Evolutionary conservation across 2,329 filamentous ascomycete genomes (phyloP), one percentile per base, ranked within the genome.

Genomic region (Alternaria gaisen): DNA sequence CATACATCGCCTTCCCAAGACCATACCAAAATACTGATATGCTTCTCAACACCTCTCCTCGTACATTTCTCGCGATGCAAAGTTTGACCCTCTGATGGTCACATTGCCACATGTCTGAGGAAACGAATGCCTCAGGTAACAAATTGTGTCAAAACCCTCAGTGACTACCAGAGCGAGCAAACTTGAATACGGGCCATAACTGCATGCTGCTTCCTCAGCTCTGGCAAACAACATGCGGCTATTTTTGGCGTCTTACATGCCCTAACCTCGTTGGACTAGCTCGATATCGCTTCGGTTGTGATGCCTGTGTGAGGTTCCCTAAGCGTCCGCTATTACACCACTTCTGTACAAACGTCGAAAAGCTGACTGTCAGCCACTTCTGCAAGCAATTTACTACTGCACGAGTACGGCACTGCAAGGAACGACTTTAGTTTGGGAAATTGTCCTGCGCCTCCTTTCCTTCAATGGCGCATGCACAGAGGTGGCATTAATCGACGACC

Each of bases 201-300:
- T 32, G 52, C 53, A 28, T 38, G 42, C 34, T 52, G 58, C 36
- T 55, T 57, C 43, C 57, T 58, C 60, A 60, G 53, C 63, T 61
- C 60, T 22, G 50, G 32, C 43, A 58, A 26, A 48, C 42, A 42
- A 44, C 32, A 34, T 30, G 16, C n/a, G 56, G 48, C 67, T 67
- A 69, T 68, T 68, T 61, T 62, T 66, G 47, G 65, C 18, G 22
- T 30, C 62, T 67, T 58, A 67, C 61, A 48, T 44, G 51, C 48
- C 57, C 20, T 28, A 46, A 56, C 32, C 20, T 14, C 18, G 9
- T 53, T 59, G 42, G 50, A 38, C 48, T 48, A 44, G 43, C 40
- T 26, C 20, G 22, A 16, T 47, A 28, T 36, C 30, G 56, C 40
- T 58, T 61, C 52, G 48, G 46, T 55, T n/a, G 43, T 53, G 52